phyloP scores from a whole-genome alignment of 2,329 filamentous ascomycete genomes.

The Akanthomyces lecanii region DNA sequence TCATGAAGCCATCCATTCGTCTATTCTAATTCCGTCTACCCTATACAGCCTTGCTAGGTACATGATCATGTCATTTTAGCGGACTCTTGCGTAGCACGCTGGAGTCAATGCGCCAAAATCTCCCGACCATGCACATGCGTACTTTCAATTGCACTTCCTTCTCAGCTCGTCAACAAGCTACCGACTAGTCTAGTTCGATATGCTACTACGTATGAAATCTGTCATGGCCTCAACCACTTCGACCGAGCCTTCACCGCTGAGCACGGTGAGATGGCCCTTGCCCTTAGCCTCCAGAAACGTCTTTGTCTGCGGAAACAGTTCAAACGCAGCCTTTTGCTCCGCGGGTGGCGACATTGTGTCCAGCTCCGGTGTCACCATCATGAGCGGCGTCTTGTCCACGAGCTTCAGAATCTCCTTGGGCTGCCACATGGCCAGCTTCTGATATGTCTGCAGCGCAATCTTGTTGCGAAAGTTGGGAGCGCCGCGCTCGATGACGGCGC shows the following conservation, averaged over 20 bases:
- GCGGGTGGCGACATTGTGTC: conserved; percentile 32
- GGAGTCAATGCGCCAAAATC: neutral
- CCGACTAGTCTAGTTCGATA: neutral
- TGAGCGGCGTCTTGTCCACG: conserved; percentile 21
- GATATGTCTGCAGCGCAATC: conserved; percentile 27
- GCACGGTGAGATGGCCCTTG: conserved; percentile 5
- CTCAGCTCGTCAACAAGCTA: neutral
- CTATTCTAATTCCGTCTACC: neutral
- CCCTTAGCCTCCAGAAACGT: neutral
- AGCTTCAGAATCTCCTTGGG: conserved; percentile 21
- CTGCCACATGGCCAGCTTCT: conserved; percentile 24
- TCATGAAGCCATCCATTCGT: neutral
- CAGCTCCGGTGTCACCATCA: conserved; percentile 27
- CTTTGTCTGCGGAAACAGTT: conserved; percentile 46
- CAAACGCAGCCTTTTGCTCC: conserved; percentile 17
- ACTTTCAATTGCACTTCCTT: no score
- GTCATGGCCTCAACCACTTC: conserved; percentile 6
- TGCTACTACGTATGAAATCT: neutral
- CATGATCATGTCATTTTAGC: neutral
- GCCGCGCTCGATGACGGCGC: conserved; percentile 17
- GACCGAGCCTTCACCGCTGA: conserved; percentile 1
- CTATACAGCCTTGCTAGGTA: neutral
- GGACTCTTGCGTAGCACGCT: neutral
- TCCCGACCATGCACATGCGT: no score
- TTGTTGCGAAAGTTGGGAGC: conserved; percentile 23